Percentiles rank a stretch among this genome's conserved stretches.
Evolutionary conservation across 2,329 filamentous ascomycete genomes (phyloP).

Genomic region (Metarhizium robertsii): DNA sequence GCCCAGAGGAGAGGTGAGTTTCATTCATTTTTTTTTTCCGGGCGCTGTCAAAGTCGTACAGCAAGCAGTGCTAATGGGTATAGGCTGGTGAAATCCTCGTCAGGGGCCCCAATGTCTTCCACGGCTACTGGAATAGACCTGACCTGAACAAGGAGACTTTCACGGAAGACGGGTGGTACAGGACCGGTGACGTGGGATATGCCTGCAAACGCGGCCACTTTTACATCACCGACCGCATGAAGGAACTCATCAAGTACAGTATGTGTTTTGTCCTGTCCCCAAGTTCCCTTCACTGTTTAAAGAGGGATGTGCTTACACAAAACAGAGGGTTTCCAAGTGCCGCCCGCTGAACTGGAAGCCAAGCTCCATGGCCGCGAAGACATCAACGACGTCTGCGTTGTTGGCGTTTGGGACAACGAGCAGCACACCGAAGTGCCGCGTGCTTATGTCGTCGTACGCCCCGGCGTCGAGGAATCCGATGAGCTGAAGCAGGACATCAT

Average conservation of each 20-base stretch:
- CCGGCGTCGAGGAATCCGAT: constrained; percentile 26
- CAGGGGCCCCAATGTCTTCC: constrained; percentile 71
- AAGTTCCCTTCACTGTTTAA: not conserved
- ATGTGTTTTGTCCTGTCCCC: constrained; percentile 12
- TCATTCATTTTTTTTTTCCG: not conserved
- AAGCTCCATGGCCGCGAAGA: constrained; percentile 33
- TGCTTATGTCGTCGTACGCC: constrained; percentile 26
- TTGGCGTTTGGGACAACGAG: constrained; percentile 48
- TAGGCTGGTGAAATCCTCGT: constrained; percentile 58
- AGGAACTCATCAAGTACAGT: constrained; percentile 53
- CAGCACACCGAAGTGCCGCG: constrained; percentile 61
- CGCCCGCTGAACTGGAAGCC: constrained; percentile 56
- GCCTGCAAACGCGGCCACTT: constrained; percentile 71
- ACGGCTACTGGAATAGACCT: constrained; percentile 67
- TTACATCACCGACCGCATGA: constrained; percentile 81
- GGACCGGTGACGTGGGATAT: constrained; percentile 79
- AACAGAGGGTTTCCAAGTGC: constrained; percentile 56
- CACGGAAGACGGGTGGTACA: constrained; percentile 75
- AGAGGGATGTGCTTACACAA: not conserved
- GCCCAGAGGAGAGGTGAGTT: constrained; percentile 34
- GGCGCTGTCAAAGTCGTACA: not conserved
- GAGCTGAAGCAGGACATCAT: constrained; percentile 24
- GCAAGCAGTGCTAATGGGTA: constrained; percentile 8
- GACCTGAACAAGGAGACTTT: constrained; percentile 63
- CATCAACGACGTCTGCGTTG: constrained; percentile 52